Evolutionary conservation across 768 basidiomycete species (phyloP).

Genomic region (Filobasidium wieringae): DNA sequence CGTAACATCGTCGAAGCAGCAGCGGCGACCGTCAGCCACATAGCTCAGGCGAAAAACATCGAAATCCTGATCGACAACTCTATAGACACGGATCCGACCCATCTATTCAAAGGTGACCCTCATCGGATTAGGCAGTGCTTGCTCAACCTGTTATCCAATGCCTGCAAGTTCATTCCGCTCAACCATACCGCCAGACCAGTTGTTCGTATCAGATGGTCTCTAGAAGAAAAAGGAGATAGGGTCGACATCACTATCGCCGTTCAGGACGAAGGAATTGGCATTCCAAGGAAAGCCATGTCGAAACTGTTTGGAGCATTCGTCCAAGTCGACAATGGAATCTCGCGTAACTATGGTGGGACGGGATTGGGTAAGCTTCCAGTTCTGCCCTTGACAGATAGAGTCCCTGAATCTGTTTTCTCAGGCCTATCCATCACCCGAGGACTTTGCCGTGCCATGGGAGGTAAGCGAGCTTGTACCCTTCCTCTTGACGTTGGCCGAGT

Average conservation of each 20-base stretch:
- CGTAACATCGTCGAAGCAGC: conserved; percentile 26
- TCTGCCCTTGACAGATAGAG: neutral
- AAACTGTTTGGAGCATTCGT: conserved; percentile 27
- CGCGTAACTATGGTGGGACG: conserved; percentile 21
- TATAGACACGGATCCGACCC: conserved; percentile 20
- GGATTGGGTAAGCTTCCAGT: conserved; percentile 17
- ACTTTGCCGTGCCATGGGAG: conserved; percentile 25
- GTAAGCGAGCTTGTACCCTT: no score
- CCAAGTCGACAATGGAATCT: conserved; percentile 27
- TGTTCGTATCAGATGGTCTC: conserved; percentile 15
- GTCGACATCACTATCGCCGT: conserved; percentile 18
- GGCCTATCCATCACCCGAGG: conserved; percentile 26
- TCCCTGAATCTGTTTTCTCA: neutral
- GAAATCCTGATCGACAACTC: conserved; percentile 23
- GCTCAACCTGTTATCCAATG: conserved; percentile 25
- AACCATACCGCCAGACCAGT: neutral
- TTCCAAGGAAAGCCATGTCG: conserved; percentile 23
- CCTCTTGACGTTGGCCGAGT: no score
- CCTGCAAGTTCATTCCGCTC: conserved; percentile 28
- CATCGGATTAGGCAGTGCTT: conserved; percentile 28
- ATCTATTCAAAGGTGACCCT: conserved; percentile 22
- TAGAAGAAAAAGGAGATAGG: conserved; percentile 5
- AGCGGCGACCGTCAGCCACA: conserved; percentile 22
- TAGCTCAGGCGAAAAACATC: conserved; percentile 25
- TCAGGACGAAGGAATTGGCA: conserved; percentile 30